Base-by-base conservation (phyloP, 2,329 filamentous ascomycete species). In the Colletotrichum filicis region DNA sequence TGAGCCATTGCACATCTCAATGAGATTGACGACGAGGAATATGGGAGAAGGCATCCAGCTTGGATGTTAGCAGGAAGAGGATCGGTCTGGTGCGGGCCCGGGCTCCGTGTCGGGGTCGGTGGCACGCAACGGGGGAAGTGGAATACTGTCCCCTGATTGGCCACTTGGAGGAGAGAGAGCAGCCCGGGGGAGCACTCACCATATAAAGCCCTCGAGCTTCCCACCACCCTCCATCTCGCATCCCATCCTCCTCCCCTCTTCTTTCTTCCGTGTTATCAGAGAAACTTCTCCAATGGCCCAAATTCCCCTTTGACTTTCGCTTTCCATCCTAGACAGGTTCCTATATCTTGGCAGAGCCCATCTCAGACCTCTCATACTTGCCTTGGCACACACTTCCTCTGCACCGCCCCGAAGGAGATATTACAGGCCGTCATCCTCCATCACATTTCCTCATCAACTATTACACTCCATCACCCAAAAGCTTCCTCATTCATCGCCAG, bases 201-300 rank as follows among this genome's bases (percentile, higher is more conserved):
- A 75, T 61, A 75, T 74, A 75, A 75, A 74, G 71, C 65, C 71
- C 69, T 53, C 60, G 55, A 52, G 53, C 42, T 59, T 71, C 74
- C 74, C 74, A 66, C 74, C 66, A 58, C 58, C 73, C 64, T 64
- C 72, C 74, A 42, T 69, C 49, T 19, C 59, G 30, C 42, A 62
- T 55, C 61, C 68, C 59, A 49, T 62, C 65, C 64, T 66, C 58
- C 46, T 71, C 52, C 62, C 56, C 46, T 55, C n/a, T 55, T 53
- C 12, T 42, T 70, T 62, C 24, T 56, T 49, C 30, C 24, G 12
- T 52, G 26, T 62, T 28, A 70, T 64, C 62, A 72, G 35, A 65
- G 24, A 67, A 64, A 30, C 24, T 26, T 71, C 52, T 49, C 28
- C 32, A 32, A 26, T 7, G 16, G 5, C 57, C 9, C 68, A n/a